These are phyloP conservation scores for Aspergillus cristatus DNA, from an alignment of 495 filamentous ascomycete species.

Conservation along the genomic window DNA sequence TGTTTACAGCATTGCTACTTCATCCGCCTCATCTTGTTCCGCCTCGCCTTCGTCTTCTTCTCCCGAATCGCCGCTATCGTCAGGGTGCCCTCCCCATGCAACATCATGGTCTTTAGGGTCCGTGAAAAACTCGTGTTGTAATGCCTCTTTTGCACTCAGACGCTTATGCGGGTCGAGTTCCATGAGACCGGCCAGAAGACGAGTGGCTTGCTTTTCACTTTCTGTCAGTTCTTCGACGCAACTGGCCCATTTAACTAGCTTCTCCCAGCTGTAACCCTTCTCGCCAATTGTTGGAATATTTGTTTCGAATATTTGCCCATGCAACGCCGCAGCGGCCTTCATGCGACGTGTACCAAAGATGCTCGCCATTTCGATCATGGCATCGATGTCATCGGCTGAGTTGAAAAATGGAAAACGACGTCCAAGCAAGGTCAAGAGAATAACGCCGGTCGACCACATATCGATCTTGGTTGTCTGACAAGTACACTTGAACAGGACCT, in stretches of 20 bases:
- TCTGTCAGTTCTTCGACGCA: conserved; percentile 40
- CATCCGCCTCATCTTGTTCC: conserved; percentile 32
- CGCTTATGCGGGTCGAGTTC: conserved; percentile 47
- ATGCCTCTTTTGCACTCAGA: conserved; percentile 48
- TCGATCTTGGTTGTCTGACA: conserved; percentile 94
- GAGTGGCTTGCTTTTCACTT: conserved; percentile 39
- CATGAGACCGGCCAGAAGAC: conserved; percentile 57
- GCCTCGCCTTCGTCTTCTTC: conserved; percentile 26
- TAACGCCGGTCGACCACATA: conserved; percentile 93
- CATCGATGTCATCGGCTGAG: conserved; percentile 90
- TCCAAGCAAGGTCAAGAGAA: conserved; percentile 82
- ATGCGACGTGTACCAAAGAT: conserved; percentile 84
- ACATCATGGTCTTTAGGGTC: conserved; percentile 39
- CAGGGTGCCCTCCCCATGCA: conserved; percentile 36
- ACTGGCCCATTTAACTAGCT: conserved; percentile 88
- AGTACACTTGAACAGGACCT: conserved; percentile 96
- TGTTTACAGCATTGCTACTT: conserved; percentile 33
- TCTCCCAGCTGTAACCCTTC: conserved; percentile 76
- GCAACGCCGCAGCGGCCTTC: conserved; percentile 69
- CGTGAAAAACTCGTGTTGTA: conserved; percentile 57
- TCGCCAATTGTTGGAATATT: conserved; percentile 84
- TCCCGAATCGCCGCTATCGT: conserved; percentile 31
- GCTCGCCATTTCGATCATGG: conserved; percentile 91
- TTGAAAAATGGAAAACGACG: conserved; percentile 97
- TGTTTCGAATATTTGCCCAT: conserved; percentile 82